Percentiles rank a stretch among this genome's conserved stretches.
phyloP scores from a whole-genome alignment of 768 basidiomycete species.

The Suillus discolor region DNA sequence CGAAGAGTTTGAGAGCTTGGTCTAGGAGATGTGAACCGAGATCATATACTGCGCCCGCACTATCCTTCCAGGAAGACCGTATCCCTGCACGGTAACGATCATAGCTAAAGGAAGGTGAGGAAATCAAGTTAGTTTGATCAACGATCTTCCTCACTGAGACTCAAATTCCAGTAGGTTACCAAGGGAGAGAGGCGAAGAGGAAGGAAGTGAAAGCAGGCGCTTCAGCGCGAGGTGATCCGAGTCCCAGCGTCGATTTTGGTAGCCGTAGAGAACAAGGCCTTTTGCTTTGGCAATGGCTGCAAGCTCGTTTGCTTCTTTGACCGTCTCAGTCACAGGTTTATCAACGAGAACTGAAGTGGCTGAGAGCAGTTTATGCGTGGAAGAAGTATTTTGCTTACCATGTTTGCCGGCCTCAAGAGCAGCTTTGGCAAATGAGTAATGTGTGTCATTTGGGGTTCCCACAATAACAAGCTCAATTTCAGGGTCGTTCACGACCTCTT shows the following conservation, averaged over 20 bases:
- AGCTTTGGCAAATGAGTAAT: constrained; percentile 67
- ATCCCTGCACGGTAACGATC: constrained; percentile 70
- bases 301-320: constrained; percentile 60
- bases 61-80: constrained; percentile 83
- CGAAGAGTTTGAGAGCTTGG: constrained; percentile 76
- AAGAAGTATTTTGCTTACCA: constrained; percentile 41
- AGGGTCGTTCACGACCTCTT: constrained; percentile 60
- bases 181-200: constrained; percentile 52
- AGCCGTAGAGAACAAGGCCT: constrained; percentile 65
- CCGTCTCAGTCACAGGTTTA: constrained; percentile 72
- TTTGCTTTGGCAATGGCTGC: constrained; percentile 59
- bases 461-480: constrained; percentile 71
- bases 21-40: constrained; percentile 82
- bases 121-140: not conserved
- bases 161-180: constrained; percentile 73
- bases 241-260: constrained; percentile 80
- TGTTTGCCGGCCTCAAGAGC: constrained; percentile 72
- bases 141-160: constrained; percentile 55
- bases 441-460: constrained; percentile 74
- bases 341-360: constrained; percentile 65
- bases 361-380: constrained; percentile 1
- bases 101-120: constrained; percentile 45
- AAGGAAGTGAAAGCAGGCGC: constrained; percentile 55
- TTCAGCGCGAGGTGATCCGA: constrained; percentile 73
- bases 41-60: constrained; percentile 72